A percentile compares a stretch with the other conserved stretches of the same genome.
phyloP scores from a whole-genome alignment of 2,329 filamentous ascomycete species.

The Lomentospora prolificans region DNA sequence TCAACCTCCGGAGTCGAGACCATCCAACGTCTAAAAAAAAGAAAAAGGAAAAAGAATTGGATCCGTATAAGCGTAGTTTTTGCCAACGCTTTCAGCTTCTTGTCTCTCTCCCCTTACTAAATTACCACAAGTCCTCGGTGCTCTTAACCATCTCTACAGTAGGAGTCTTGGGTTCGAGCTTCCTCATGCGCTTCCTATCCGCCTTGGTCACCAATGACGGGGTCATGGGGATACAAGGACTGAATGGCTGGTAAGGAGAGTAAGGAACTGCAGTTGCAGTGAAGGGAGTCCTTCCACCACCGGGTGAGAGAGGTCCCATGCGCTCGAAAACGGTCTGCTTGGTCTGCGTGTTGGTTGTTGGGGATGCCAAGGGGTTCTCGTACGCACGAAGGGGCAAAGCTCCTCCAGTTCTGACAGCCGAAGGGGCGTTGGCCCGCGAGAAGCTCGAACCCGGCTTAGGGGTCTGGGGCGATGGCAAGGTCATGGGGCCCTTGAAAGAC shows the following conservation, averaged over 20 bases:
- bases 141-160: conserved; percentile 52
- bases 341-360: conserved; percentile 36
- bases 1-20: not conserved
- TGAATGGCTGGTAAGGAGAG: conserved; percentile 70
- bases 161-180: conserved; percentile 53
- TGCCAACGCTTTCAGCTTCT: not conserved
- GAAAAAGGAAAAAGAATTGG: not conserved
- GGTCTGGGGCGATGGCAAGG: conserved; percentile 34
- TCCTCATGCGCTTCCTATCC: conserved; percentile 60
- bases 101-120: not conserved
- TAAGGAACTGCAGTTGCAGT: conserved; percentile 58
- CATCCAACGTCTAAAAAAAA: not conserved
- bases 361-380: conserved; percentile 44
- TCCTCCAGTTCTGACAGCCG: conserved; percentile 47
- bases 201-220: conserved; percentile 62
- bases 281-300: conserved; percentile 50
- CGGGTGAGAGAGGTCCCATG: conserved; percentile 40
- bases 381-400: conserved; percentile 52
- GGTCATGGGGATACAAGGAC: conserved; percentile 65
- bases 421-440: conserved; percentile 36
- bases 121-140: conserved; percentile 55
- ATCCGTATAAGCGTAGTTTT: too few species aligned
- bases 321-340: conserved; percentile 59
- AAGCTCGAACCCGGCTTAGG: conserved; percentile 43
- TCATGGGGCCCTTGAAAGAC: conserved; percentile 16